Conservation (phyloP, 768 basidiomycete species). For the Serpula lacrymans region DNA sequence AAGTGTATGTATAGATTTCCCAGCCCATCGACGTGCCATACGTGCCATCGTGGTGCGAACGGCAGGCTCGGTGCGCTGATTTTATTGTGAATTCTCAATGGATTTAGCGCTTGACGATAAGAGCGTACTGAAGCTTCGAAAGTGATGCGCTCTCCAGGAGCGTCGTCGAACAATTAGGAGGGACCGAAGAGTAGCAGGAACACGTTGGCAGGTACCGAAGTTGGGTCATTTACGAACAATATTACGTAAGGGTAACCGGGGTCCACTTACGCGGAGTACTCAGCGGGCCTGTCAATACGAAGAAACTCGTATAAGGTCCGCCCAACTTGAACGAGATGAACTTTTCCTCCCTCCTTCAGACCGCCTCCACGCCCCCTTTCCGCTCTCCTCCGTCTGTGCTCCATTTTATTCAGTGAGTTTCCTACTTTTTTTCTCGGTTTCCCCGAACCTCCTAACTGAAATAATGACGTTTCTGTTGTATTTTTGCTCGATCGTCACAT, state of each 20-base stretch:
- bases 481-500: constrained; percentile 1
- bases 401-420: constrained; percentile 12
- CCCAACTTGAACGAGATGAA: constrained; percentile 47
- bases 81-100: constrained; percentile 15
- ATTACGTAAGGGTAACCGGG: constrained; percentile 16
- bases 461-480: constrained; percentile 3
- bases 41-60: too few species aligned
- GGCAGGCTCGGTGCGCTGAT: too few species aligned
- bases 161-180: too few species aligned
- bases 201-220: background rate
- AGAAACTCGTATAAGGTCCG: constrained; percentile 56
- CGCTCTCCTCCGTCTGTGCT: constrained; percentile 7
- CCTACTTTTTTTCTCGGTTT: background rate
- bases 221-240: background rate
- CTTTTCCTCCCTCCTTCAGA: constrained; percentile 40
- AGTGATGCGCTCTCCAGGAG: too few species aligned
- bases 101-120: background rate
- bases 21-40: too few species aligned
- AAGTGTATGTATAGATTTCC: too few species aligned
- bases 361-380: constrained; percentile 30
- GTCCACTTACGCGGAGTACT: constrained; percentile 21
- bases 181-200: background rate
- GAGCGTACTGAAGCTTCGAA: background rate
- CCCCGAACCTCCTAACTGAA: constrained; percentile 6
- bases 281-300: constrained; percentile 16